Conservation (phyloP, 306 rosid species). For the Nissolia schottii region DNA sequence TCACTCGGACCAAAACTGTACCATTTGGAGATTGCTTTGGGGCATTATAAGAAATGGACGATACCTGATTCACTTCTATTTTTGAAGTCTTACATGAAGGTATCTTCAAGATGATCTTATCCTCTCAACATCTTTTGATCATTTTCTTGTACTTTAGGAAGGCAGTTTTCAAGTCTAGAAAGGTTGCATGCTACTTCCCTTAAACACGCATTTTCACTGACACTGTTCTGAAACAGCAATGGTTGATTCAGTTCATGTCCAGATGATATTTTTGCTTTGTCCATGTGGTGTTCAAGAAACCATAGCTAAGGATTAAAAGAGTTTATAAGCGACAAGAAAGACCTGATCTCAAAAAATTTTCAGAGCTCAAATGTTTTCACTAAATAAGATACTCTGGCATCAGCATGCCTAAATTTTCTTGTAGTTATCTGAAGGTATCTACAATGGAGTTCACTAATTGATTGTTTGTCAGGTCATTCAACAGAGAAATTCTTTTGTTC, state of each 20-base stretch:
- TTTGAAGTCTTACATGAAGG: constrained; percentile 68
- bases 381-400: not conserved
- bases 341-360: not conserved
- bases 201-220: not conserved
- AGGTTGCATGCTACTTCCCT: not conserved
- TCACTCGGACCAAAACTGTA: constrained; percentile 89
- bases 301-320: not conserved
- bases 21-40: constrained; percentile 87
- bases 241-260: constrained; percentile 1
- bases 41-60: constrained; percentile 77
- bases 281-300: not conserved
- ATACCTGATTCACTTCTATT: constrained; percentile 72
- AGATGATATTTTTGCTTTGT: not conserved
- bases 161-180: not conserved
- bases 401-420: not conserved
- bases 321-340: not conserved
- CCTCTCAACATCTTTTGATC: constrained; percentile 2
- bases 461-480: not conserved
- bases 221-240: not conserved
- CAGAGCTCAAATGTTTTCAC: not conserved
- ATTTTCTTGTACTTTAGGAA: not conserved
- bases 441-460: not conserved
- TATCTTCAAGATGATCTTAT: constrained; percentile 27
- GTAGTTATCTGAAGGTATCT: not conserved
- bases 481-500: not conserved